These are phyloP conservation scores for Davidsoniella eucalypti DNA, from an alignment of 2,329 filamentous ascomycete genomes.

Conservation along the genomic window DNA sequence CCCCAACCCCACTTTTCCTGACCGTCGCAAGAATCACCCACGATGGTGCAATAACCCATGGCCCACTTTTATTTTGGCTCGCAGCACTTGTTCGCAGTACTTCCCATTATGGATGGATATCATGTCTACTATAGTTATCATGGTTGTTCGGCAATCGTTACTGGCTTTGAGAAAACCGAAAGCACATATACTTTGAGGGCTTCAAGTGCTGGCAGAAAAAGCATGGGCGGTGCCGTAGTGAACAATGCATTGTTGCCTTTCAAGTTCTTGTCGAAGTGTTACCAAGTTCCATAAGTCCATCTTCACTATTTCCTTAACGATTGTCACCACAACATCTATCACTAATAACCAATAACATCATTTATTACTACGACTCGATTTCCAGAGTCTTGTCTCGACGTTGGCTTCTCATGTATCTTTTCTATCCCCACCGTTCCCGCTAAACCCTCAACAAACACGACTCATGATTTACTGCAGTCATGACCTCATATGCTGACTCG, in stretches of 20 bases:
- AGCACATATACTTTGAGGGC: too few relatives aligned
- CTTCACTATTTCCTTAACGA: neutral
- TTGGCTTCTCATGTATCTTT: neutral
- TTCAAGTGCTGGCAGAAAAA: too few relatives aligned
- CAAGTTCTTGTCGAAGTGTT: neutral
- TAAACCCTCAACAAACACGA: slow-evolving; percentile 21
- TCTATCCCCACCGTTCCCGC: slow-evolving; percentile 29
- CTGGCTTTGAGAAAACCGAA: too few relatives aligned
- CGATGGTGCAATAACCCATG: slow-evolving; percentile 49
- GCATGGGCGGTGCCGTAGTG: neutral
- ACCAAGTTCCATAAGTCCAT: neutral
- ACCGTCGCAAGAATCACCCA: slow-evolving; percentile 23
- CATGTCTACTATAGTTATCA: neutral
- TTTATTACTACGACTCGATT: too few relatives aligned
- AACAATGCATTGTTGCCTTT: neutral
- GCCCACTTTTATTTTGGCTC: slow-evolving; percentile 20
- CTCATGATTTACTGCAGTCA: neutral
- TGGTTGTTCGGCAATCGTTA: too few relatives aligned
- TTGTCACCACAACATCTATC: too few relatives aligned
- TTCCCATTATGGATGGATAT: neutral
- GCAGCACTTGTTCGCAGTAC: slow-evolving; percentile 25
- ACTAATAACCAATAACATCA: too few relatives aligned
- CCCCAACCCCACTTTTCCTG: slow-evolving; percentile 3
- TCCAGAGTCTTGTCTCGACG: neutral
- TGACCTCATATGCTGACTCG: slow-evolving; percentile 12